Evolutionary conservation across 352 stramenopile species (phyloP).

Genomic region (Halophytophthora batemanensis): DNA sequence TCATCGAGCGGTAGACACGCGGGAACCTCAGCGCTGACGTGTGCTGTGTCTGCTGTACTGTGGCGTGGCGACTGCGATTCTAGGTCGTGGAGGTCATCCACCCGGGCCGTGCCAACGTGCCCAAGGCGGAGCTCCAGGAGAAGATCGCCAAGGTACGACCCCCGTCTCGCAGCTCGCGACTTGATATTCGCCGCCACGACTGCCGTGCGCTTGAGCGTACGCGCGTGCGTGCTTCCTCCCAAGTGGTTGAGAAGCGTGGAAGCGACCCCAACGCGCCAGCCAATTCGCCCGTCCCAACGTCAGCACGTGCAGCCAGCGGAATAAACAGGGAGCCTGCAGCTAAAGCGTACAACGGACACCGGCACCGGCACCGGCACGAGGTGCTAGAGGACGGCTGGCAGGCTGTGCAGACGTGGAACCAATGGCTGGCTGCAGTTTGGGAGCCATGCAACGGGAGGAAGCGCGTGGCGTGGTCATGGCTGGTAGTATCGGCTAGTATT

Average conservation of each 20-base stretch:
- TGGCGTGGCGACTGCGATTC: not conserved
- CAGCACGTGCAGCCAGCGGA: too few relatives aligned
- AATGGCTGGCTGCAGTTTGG: not conserved
- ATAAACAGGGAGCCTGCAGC: too few relatives aligned
- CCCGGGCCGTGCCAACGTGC: slow-evolving; percentile 95
- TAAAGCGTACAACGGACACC: too few relatives aligned
- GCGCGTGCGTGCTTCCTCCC: not conserved
- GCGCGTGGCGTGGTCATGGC: too few relatives aligned
- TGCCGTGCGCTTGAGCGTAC: not conserved
- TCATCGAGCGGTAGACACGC: not conserved
- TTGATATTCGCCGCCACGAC: not conserved
- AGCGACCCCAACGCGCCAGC: too few relatives aligned
- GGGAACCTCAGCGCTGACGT: not conserved
- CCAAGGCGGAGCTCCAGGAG: slow-evolving; percentile 97
- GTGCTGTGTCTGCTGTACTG: not conserved
- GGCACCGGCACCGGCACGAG: too few relatives aligned
- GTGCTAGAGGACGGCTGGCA: too few relatives aligned
- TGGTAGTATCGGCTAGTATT: too few relatives aligned
- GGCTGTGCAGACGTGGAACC: too few relatives aligned
- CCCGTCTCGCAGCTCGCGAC: too few relatives aligned
- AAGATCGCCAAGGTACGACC: slow-evolving; percentile 94
- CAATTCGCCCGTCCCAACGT: too few relatives aligned
- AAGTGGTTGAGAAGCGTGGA: too few relatives aligned
- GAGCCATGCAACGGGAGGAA: not conserved
- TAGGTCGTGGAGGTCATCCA: slow-evolving; percentile 98